Conservation (phyloP, 1,284 basidiomycete genomes). For the Vanrija humicola region DNA sequence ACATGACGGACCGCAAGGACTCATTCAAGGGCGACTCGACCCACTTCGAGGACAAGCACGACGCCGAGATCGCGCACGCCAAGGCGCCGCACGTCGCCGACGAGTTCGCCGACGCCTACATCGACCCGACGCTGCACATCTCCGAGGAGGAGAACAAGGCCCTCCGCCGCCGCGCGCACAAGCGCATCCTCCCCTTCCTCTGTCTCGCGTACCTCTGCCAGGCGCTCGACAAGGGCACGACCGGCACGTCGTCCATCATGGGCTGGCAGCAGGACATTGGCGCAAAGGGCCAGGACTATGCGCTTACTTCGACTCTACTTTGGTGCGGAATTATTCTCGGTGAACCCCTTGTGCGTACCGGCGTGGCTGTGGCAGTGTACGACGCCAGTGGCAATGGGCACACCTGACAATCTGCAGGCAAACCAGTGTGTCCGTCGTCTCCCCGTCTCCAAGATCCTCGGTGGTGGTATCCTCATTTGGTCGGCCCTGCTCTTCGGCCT, state of each 20-base stretch:
- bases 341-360: conserved; percentile 22
- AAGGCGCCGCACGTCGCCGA: conserved; percentile 1
- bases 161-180: conserved; percentile 13
- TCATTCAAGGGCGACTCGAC: too few relatives aligned
- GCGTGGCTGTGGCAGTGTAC: too few relatives aligned
- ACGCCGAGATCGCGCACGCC: neutral
- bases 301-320: conserved; percentile 27
- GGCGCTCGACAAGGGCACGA: conserved; percentile 22
- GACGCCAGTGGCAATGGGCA: neutral
- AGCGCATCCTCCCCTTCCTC: conserved; percentile 10
- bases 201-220: conserved; percentile 17
- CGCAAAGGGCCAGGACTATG: conserved; percentile 36
- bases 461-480: conserved; percentile 28
- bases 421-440: conserved; percentile 33
- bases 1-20: too few relatives aligned
- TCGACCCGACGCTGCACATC: conserved; percentile 18
- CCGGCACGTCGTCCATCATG: conserved; percentile 31
- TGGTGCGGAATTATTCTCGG: conserved; percentile 33
- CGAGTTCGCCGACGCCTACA: conserved; percentile 11
- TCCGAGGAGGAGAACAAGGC: conserved; percentile 18
- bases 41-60: neutral
- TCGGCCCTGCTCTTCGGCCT: conserved; percentile 58
- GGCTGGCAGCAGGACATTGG: conserved; percentile 32
- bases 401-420: conserved; percentile 9
- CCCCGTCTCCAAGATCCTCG: conserved; percentile 29